Percentiles rank a stretch among this genome's conserved stretches.
These are phyloP conservation scores for Tetrahymena thermophila DNA, from an alignment of 73 alveolate genomes.

Conservation along the genomic window DNA sequence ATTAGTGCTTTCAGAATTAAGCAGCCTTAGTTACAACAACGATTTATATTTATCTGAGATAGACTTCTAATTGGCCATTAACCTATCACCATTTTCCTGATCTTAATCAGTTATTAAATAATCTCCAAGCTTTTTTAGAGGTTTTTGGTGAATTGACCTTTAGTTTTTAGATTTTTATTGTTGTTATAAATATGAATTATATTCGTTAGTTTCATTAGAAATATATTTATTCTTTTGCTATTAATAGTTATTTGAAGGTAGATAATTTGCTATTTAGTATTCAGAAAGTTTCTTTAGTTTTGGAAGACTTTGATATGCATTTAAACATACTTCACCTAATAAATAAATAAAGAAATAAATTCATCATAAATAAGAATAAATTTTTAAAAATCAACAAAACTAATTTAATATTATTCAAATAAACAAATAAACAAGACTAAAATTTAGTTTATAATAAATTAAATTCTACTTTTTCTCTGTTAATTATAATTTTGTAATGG, in stretches of 20 bases:
- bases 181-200: neutral
- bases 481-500: neutral
- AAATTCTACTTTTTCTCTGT: neutral
- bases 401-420: neutral
- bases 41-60: neutral
- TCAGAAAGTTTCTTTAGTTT: neutral
- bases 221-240: no score
- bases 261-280: neutral
- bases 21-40: neutral
- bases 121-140: neutral
- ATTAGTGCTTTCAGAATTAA: neutral
- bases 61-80: neutral
- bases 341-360: no score
- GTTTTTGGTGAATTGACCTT: neutral
- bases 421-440: neutral
- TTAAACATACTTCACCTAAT: neutral
- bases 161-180: neutral
- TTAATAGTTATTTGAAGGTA: neutral
- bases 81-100: neutral
- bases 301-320: neutral
- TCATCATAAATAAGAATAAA: no score
- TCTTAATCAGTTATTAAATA: neutral
- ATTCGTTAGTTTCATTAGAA: neutral
- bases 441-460: no score
- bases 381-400: neutral